Evolutionary conservation across 108 stramenopile species (phyloP).

Genomic region (Seminavis robusta): DNA sequence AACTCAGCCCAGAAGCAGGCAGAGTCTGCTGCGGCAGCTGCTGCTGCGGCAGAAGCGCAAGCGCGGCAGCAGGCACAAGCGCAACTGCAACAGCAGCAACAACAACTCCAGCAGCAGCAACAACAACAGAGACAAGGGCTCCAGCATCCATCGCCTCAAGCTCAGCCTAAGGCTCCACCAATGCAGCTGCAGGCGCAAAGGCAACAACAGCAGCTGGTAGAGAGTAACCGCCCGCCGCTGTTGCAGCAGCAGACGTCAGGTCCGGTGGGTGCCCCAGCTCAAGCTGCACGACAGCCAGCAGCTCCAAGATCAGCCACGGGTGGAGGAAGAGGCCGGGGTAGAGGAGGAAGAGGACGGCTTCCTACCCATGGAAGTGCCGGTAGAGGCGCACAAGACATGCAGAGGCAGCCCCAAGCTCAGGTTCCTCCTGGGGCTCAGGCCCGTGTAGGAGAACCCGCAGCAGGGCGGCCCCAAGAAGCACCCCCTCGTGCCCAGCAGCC

Average conservation of each 20-base stretch:
- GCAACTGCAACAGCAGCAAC: constrained; percentile 16
- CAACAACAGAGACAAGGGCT: constrained; percentile 11
- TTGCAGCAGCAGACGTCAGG: not conserved
- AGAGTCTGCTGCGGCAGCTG: not conserved
- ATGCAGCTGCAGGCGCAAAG: not conserved
- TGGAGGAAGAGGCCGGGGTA: too few relatives aligned
- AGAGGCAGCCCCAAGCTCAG: too few relatives aligned
- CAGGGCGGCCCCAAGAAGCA: not conserved
- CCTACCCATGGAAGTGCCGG: too few relatives aligned
- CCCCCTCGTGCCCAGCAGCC: not conserved
- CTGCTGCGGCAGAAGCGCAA: not conserved
- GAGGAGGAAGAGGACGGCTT: too few relatives aligned
- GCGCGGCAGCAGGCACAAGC: constrained; percentile 12
- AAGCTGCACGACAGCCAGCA: too few relatives aligned
- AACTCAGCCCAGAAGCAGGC: not conserved
- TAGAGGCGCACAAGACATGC: too few relatives aligned
- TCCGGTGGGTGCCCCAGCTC: too few relatives aligned
- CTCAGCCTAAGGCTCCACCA: constrained; percentile 1
- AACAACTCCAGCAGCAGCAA: constrained; percentile 22
- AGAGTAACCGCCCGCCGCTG: not conserved
- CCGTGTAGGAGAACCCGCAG: not conserved
- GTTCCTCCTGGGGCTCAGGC: too few relatives aligned
- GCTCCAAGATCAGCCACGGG: too few relatives aligned
- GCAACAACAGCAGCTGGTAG: not conserved
- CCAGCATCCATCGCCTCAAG: not conserved